phyloP scores from a whole-genome alignment of 106 monocot genomes.

The Allium cepa region DNA sequence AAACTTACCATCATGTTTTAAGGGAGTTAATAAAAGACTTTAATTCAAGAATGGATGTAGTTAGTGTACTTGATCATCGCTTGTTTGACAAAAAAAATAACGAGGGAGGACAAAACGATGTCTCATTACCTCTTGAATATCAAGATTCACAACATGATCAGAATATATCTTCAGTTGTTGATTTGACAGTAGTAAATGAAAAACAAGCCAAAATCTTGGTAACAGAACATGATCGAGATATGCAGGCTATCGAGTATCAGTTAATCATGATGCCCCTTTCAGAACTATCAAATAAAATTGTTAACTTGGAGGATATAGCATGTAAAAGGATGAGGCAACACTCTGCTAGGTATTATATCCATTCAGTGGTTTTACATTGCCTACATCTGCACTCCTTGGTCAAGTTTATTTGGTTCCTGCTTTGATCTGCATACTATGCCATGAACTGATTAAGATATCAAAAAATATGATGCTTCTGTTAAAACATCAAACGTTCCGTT shows the following conservation, averaged over 20 bases:
- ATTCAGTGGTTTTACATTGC: neutral
- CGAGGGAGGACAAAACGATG: neutral
- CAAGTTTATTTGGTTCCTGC: too few species aligned
- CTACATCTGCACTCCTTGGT: too few species aligned
- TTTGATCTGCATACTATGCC: too few species aligned
- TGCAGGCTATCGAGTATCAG: conserved; percentile 5
- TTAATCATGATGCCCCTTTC: conserved; percentile 10
- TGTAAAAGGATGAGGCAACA: conserved; percentile 24
- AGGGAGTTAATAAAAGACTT: conserved; percentile 25
- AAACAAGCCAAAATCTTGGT: neutral
- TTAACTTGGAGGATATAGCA: conserved; percentile 26
- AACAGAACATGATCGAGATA: neutral
- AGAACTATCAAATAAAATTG: conserved; percentile 15
- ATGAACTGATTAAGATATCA: too few species aligned
- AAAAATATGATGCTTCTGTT: too few species aligned
- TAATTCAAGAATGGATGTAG: neutral
- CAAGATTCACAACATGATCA: conserved; percentile 3
- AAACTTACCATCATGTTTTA: conserved; percentile 15
- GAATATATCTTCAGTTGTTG: neutral
- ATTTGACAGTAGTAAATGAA: neutral
- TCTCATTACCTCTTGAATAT: neutral
- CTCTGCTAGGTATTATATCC: conserved; percentile 33
- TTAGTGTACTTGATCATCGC: too few species aligned
- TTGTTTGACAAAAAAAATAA: too few species aligned
- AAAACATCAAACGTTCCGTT: too few species aligned